Base-by-base conservation (phyloP, 371 early-diverging fungal species). In the Apophysomyces sp. region DNA sequence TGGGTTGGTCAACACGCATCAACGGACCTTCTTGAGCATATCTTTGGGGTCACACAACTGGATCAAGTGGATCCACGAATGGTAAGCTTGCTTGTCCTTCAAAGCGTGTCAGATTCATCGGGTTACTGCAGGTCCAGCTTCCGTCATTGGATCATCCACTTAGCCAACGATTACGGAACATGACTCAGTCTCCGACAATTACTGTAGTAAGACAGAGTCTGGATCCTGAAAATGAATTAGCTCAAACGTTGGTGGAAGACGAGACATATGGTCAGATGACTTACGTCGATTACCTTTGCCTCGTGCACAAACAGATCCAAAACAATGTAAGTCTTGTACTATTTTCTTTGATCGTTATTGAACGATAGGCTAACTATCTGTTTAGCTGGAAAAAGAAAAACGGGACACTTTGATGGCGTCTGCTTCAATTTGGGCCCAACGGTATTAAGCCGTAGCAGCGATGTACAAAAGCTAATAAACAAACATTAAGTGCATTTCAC, bases 231-330 rank as follows among this genome's bases (percentile, higher is more conserved):
- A 65, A 81, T 0, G 87, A 88, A 58, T 86, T 93, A 58, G 71
- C 74, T 32, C 80, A 80, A 21, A 69, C 80, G 32, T 62, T 95
- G 58, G 75, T 87, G 12, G 95, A 96, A 69, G 96, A 94, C 69
- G 91, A 91, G 69, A 90, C 89, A 53, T 86, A 85, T 57, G 92
- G 89, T 41, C 87, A 86, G 53, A 84, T 92, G 91, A 88, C 85
- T 32, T 98, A 98, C 76, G 94, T 97, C 8, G 98, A 98, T 68
- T 97, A 89, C 66, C 76, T 98, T 24, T 92, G 93, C 61, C 73
- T 83, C 41, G 86, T 96, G 55, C 98, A 98, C 73, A 85, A 91
- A 66, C 90, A 89, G 73, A 92, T 92, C 57, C 93, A 93, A 71
- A 80, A 65, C 21, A 93, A 92, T 78, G 84, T 87, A 77, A 74